Conservation (phyloP, 345 rosid species). For the Brassica incana region DNA sequence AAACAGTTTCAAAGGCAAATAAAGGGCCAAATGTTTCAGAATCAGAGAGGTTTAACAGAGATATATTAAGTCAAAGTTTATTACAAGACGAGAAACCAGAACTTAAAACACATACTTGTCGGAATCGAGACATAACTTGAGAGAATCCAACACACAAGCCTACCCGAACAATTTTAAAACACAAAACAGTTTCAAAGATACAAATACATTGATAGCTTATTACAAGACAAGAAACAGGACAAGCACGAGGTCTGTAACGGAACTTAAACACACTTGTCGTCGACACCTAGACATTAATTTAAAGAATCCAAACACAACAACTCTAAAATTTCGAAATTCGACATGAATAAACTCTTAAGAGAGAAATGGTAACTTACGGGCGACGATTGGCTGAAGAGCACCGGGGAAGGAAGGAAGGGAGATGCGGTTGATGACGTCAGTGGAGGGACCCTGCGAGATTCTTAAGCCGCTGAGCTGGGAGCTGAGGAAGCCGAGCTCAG, state of each 20-base stretch:
- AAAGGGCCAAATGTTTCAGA: background rate
- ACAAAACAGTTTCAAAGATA: background rate
- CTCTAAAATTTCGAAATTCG: background rate
- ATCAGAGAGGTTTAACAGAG: background rate
- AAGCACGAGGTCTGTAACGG: background rate
- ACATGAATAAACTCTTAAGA: background rate
- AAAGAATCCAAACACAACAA: background rate
- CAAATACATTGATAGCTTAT: background rate
- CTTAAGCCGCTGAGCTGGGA: slow-evolving; percentile 72
- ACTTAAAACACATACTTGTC: too few relatives aligned
- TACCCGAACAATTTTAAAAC: background rate
- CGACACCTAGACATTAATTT: background rate
- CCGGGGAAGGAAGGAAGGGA: slow-evolving; percentile 46
- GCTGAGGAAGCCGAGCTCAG: slow-evolving; percentile 55
- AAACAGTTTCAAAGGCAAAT: slow-evolving; percentile 4
- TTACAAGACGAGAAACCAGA: background rate
- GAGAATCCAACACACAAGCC: background rate
- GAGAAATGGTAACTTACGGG: slow-evolving; percentile 49
- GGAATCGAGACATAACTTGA: too few relatives aligned
- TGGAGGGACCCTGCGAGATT: slow-evolving; percentile 42
- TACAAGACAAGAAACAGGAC: background rate
- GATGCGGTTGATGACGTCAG: slow-evolving; percentile 32
- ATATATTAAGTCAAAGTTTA: background rate
- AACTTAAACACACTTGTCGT: background rate
- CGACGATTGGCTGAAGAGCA: slow-evolving; percentile 64